These are phyloP conservation scores for Plasmodium relictum DNA, from an alignment of 169 alveolate species.

Conservation along the genomic window DNA sequence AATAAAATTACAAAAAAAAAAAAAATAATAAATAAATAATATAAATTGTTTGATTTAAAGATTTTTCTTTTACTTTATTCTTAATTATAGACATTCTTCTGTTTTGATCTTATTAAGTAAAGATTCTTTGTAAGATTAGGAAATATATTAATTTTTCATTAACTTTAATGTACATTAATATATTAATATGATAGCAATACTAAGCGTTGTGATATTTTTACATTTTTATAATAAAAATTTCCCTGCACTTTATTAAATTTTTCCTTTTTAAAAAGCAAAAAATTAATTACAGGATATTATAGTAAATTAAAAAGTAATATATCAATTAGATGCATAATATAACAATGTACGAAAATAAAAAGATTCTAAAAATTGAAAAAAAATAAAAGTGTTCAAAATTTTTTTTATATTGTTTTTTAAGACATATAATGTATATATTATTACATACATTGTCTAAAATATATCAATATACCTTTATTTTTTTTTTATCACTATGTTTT, in stretches of 20 bases:
- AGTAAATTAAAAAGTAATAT: not conserved
- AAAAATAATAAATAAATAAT: not conserved
- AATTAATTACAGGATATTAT: not conserved
- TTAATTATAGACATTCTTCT: too few relatives aligned
- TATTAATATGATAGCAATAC: too few relatives aligned
- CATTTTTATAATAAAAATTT: too few relatives aligned
- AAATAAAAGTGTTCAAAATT: not conserved
- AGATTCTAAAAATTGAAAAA: not conserved
- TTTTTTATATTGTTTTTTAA: not conserved
- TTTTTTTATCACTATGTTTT: not conserved
- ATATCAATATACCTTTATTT: conserved; percentile 8
- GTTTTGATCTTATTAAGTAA: too few relatives aligned
- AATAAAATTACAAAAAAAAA: not conserved
- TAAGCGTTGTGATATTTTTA: too few relatives aligned
- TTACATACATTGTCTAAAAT: not conserved
- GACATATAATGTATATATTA: not conserved
- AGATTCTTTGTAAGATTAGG: too few relatives aligned
- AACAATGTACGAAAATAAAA: too few relatives aligned
- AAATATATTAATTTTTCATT: too few relatives aligned
- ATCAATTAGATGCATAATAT: not conserved
- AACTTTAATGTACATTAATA: too few relatives aligned
- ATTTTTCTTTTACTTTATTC: too few relatives aligned
- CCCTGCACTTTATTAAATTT: too few relatives aligned
- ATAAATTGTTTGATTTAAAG: not conserved
- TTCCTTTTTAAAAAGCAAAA: not conserved